These are phyloP conservation scores for Phaeophleospora eucalypticola DNA, from an alignment of 2,329 filamentous ascomycete species.

Conservation along the genomic window DNA sequence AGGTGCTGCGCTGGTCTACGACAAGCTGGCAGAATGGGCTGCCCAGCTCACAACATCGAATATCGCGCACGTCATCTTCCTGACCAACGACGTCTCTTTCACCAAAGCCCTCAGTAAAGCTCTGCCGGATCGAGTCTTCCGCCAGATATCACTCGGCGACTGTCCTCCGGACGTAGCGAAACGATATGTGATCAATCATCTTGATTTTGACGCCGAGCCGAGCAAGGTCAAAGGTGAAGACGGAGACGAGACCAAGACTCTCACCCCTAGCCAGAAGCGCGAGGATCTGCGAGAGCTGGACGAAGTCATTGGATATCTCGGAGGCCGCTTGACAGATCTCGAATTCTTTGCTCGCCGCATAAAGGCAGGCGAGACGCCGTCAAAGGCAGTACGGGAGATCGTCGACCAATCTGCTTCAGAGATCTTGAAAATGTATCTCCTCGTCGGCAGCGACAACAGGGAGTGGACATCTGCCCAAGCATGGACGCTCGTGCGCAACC, in stretches of 20 bases:
- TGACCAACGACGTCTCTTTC: slow-evolving; percentile 85
- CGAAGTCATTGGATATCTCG: slow-evolving; percentile 72
- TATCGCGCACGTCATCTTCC: slow-evolving; percentile 87
- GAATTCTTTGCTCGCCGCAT: slow-evolving; percentile 90
- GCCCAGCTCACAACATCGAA: slow-evolving; percentile 80
- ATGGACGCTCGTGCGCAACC: slow-evolving; percentile 78
- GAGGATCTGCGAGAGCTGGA: slow-evolving; percentile 69
- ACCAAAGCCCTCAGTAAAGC: slow-evolving; percentile 82
- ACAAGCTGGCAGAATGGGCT: slow-evolving; percentile 72
- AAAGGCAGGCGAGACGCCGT: slow-evolving; percentile 78
- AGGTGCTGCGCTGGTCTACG: slow-evolving; percentile 43
- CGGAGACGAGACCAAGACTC: slow-evolving; percentile 38
- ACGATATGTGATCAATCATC: slow-evolving; percentile 79
- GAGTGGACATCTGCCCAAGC: slow-evolving; percentile 82
- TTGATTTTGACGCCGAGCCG: slow-evolving; percentile 51
- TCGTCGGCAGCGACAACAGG: slow-evolving; percentile 54
- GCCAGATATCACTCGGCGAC: slow-evolving; percentile 79
- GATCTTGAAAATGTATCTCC: slow-evolving; percentile 87
- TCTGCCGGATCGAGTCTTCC: slow-evolving; percentile 85
- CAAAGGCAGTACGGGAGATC: slow-evolving; percentile 78
- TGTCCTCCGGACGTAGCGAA: slow-evolving; percentile 79
- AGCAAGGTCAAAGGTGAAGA: slow-evolving; percentile 34
- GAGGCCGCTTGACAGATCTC: slow-evolving; percentile 89
- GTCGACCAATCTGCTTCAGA: slow-evolving; percentile 84
- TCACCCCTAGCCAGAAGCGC: slow-evolving; percentile 46